These are phyloP conservation scores for Drechslerella dactyloides DNA, from an alignment of 2,329 filamentous ascomycete species.

Conservation along the genomic window DNA sequence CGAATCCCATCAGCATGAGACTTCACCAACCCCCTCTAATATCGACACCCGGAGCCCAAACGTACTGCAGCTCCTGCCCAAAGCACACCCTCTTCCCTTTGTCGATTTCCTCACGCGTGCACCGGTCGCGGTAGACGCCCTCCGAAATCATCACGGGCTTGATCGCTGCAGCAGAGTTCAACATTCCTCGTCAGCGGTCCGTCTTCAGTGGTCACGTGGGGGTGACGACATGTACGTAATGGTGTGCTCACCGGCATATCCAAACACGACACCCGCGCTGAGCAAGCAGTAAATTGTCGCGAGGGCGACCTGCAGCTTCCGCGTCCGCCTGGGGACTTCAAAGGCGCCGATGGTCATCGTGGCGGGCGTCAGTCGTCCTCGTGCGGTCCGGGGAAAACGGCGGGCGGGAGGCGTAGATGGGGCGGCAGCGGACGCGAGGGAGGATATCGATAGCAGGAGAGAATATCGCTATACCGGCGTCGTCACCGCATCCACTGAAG, in stretches of 20 bases:
- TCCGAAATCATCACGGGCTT: constrained; percentile 79
- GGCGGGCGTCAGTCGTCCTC: neutral
- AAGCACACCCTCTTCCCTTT: constrained; percentile 64
- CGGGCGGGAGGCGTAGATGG: neutral
- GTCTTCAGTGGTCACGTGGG: constrained; percentile 12
- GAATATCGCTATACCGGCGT: too few relatives aligned
- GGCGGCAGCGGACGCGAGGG: too few relatives aligned
- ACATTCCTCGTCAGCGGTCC: constrained; percentile 11
- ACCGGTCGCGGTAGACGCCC: constrained; percentile 72
- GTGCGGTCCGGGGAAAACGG: neutral
- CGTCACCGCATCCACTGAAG: neutral
- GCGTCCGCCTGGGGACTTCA: constrained; percentile 57
- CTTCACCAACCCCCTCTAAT: neutral
- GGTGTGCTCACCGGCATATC: constrained; percentile 66
- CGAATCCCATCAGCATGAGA: constrained; percentile 8
- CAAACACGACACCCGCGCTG: constrained; percentile 80
- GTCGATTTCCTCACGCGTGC: constrained; percentile 64
- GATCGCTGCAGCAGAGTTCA: constrained; percentile 63
- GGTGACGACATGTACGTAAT: neutral
- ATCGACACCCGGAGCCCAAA: constrained; percentile 13
- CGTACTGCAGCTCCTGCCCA: constrained; percentile 65
- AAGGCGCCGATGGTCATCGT: constrained; percentile 57
- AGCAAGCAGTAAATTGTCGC: constrained; percentile 77
- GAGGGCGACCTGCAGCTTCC: constrained; percentile 67
- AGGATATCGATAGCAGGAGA: neutral